Conservation (phyloP, 768 basidiomycete genomes). For the Coprinopsis sp. region DNA sequence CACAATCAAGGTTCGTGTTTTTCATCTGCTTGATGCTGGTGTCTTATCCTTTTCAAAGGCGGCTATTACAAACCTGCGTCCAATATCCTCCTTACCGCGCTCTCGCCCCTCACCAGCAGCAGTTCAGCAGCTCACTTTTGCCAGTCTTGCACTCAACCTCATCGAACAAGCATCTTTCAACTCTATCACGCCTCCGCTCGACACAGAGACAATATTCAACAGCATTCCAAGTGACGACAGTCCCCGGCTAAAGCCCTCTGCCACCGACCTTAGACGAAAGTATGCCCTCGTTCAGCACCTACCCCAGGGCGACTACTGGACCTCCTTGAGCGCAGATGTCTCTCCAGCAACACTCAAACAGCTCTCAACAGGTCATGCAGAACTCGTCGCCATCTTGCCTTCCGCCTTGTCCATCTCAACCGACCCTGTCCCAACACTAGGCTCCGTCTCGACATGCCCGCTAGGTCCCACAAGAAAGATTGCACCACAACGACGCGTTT, state of each 20-base stretch:
- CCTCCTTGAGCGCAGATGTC: constrained; percentile 55
- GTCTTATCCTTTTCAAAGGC: constrained; percentile 31
- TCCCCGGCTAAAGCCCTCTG: constrained; percentile 12
- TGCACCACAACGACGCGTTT: constrained; percentile 49
- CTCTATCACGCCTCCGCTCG: constrained; percentile 39
- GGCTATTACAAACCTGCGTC: constrained; percentile 63
- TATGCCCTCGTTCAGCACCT: constrained; percentile 80
- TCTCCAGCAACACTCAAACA: constrained; percentile 38
- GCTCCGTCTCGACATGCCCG: constrained; percentile 48
- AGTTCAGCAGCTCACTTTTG: constrained; percentile 68
- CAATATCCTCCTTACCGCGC: constrained; percentile 63
- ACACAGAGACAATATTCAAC: constrained; percentile 40
- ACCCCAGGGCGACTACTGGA: constrained; percentile 75
- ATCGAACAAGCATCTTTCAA: constrained; percentile 64
- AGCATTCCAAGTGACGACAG: constrained; percentile 9
- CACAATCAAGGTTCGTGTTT: constrained; percentile 50
- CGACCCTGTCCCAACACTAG: constrained; percentile 43
- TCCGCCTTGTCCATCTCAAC: constrained; percentile 39
- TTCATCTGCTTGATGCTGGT: constrained; percentile 16
- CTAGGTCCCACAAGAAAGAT: constrained; percentile 33
- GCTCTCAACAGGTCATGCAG: constrained; percentile 62
- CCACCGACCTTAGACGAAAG: constrained; percentile 38
- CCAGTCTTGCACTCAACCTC: constrained; percentile 65
- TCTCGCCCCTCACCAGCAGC: constrained; percentile 60
- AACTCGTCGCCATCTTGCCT: constrained; percentile 72